These are phyloP conservation scores for Penicillium brasilianum DNA, from an alignment of 2,329 filamentous ascomycete genomes.

Conservation along the genomic window DNA sequence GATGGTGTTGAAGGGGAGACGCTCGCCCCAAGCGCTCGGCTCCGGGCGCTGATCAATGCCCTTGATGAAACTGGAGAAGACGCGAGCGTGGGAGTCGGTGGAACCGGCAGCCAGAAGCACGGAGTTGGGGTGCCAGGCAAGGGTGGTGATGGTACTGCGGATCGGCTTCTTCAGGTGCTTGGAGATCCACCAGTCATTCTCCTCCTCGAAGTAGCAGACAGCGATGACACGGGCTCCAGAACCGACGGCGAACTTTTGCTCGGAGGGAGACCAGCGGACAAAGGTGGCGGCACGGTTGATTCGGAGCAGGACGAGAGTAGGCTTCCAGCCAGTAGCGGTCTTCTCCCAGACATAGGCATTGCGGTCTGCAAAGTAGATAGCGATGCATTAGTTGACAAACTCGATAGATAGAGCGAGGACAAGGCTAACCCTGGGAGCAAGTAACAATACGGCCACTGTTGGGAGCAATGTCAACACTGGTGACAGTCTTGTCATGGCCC, in stretches of 20 bases:
- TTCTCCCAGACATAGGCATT: constrained; percentile 99
- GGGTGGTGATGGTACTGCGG: constrained; percentile 91
- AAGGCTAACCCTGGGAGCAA: constrained; percentile 79
- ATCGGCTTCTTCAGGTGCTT: constrained; percentile 99
- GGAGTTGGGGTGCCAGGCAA: constrained; percentile 97
- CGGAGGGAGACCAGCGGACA: constrained; percentile 94
- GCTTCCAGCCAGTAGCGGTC: constrained; percentile 90
- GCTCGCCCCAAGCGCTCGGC: constrained; percentile 89
- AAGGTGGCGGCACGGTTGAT: constrained; percentile 97
- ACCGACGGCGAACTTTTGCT: constrained; percentile 96
- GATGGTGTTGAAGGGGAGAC: constrained; percentile 96
- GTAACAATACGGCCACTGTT: constrained; percentile 92
- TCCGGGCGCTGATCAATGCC: constrained; percentile 86
- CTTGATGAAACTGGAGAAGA: constrained; percentile 96
- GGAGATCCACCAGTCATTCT: constrained; percentile 99
- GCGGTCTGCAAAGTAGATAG: constrained; percentile 66
- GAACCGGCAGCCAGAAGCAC: constrained; percentile 92
- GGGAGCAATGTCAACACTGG: constrained; percentile 92
- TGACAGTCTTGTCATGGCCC: constrained; percentile 96
- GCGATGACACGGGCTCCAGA: constrained; percentile 95
- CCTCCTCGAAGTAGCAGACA: constrained; percentile 97
- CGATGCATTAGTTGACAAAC: not conserved
- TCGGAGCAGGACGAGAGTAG: constrained; percentile 91
- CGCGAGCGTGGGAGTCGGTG: constrained; percentile 94
- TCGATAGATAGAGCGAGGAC: not conserved